These are phyloP conservation scores for Aspergillus puulaauensis DNA, from an alignment of 2,329 filamentous ascomycete species.

Conservation along the genomic window DNA sequence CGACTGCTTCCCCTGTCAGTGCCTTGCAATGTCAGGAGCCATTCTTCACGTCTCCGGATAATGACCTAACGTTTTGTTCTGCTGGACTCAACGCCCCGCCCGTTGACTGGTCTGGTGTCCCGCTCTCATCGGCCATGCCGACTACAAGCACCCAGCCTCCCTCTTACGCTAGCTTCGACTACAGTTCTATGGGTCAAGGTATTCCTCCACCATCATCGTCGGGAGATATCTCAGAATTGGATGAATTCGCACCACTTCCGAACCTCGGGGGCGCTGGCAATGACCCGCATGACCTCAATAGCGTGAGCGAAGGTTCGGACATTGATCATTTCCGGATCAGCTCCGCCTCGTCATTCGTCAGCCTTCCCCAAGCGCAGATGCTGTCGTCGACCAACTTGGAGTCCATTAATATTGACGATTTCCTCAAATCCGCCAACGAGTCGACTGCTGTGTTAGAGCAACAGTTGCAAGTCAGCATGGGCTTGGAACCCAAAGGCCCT, in stretches of 20 bases:
- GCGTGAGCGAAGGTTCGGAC: slow-evolving; percentile 42
- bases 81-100: slow-evolving; percentile 42
- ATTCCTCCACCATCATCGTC: slow-evolving; percentile 47
- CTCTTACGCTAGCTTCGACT: slow-evolving; percentile 48
- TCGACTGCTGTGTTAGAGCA: slow-evolving; percentile 41
- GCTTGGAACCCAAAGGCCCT: slow-evolving; percentile 33
- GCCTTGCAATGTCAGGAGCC: slow-evolving; percentile 38
- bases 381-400: slow-evolving; percentile 41
- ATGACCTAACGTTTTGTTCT: slow-evolving; percentile 39
- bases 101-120: slow-evolving; percentile 51
- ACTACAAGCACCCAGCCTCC: slow-evolving; percentile 45
- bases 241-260: slow-evolving; percentile 42
- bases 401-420: slow-evolving; percentile 45
- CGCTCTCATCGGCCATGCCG: slow-evolving; percentile 39
- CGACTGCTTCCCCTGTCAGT: slow-evolving; percentile 32
- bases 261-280: slow-evolving; percentile 27
- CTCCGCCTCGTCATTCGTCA: slow-evolving; percentile 44
- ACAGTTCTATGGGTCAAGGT: slow-evolving; percentile 39
- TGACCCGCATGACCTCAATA: slow-evolving; percentile 40
- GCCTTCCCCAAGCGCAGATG: slow-evolving; percentile 42
- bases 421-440: slow-evolving; percentile 43
- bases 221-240: slow-evolving; percentile 50
- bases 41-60: slow-evolving; percentile 46
- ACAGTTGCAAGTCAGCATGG: slow-evolving; percentile 39
- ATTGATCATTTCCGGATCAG: slow-evolving; percentile 43